Evolutionary conservation across 805 yeast genomes (phyloP).

Genomic region (Candida namnaoensis): DNA sequence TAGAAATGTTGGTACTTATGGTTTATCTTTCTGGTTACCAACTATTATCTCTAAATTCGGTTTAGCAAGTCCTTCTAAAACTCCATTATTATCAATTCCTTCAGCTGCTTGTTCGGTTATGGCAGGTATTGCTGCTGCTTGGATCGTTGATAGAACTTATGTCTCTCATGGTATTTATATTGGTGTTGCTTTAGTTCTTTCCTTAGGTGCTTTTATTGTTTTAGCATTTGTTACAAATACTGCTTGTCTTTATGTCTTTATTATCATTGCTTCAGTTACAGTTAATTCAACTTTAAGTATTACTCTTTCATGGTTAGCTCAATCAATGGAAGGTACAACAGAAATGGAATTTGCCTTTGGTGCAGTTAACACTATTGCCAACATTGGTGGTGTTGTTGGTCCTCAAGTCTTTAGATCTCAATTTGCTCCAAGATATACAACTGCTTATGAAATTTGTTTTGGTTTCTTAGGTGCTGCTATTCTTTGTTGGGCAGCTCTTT

Average conservation of each 20-base stretch:
- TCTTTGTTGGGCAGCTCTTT: background rate
- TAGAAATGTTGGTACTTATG: slow-evolving; percentile 9
- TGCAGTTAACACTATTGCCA: slow-evolving; percentile 3
- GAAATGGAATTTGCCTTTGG: slow-evolving; percentile 4
- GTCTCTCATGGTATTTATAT: slow-evolving; percentile 1
- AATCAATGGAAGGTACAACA: slow-evolving; percentile 4
- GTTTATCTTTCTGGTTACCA: slow-evolving; percentile 10
- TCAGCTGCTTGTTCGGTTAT: slow-evolving; percentile 6
- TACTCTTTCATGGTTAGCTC: slow-evolving; percentile 4
- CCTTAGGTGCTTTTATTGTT: slow-evolving; percentile 1
- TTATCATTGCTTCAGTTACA: slow-evolving; percentile 3
- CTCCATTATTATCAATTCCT: slow-evolving; percentile 11
- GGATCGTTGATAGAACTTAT: slow-evolving; percentile 6
- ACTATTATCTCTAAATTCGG: slow-evolving; percentile 7
- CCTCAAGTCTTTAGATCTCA: slow-evolving; percentile 7
- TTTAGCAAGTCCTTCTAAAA: background rate
- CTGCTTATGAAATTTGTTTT: slow-evolving; percentile 5
- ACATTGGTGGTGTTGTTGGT: slow-evolving; percentile 8
- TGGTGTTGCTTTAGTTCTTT: background rate
- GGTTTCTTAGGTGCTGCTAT: slow-evolving; percentile 3
- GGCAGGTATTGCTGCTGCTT: slow-evolving; percentile 8
- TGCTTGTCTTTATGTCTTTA: slow-evolving; percentile 4
- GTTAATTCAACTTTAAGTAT: slow-evolving; percentile 6
- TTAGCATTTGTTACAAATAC: slow-evolving; percentile 2
- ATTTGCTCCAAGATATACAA: slow-evolving; percentile 5